Conservation (phyloP, 148 eudicot species). For the Camellia sinensis region DNA sequence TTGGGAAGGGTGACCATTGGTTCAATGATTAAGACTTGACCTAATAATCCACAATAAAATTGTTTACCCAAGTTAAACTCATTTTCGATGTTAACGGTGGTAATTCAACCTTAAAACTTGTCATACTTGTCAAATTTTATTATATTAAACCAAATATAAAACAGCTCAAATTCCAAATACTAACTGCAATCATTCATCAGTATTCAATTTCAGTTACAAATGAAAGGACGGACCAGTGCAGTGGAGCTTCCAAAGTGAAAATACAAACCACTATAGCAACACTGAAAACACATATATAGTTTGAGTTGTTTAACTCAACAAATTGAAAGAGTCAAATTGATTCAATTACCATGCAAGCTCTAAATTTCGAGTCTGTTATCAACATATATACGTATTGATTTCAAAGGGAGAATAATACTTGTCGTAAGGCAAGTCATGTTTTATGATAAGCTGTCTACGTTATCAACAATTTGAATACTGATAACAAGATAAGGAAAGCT, state of each 20-base stretch:
- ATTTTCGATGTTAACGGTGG: not conserved
- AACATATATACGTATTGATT: not conserved
- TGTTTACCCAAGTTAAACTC: not conserved
- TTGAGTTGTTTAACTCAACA: not conserved
- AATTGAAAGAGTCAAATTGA: not conserved
- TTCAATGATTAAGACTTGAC: no score
- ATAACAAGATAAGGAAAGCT: not conserved
- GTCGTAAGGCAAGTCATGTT: not conserved
- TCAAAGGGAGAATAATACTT: not conserved
- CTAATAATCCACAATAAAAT: not conserved
- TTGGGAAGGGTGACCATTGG: no score
- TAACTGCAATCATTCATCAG: not conserved
- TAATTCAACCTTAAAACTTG: not conserved
- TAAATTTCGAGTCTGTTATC: not conserved
- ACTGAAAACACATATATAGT: not conserved
- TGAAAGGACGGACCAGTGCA: not conserved
- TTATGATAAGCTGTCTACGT: not conserved
- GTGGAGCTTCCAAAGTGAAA: not conserved
- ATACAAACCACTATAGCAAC: no score
- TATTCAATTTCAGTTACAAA: not conserved
- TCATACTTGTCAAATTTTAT: not conserved
- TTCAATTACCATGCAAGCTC: not conserved
- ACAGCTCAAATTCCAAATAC: not conserved
- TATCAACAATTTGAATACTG: not conserved
- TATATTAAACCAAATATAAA: not conserved